Percentiles rank a stretch among this genome's conserved stretches.
Conservation (phyloP, 2,329 filamentous ascomycete genomes). For the Ceratocystis alfenasii region DNA sequence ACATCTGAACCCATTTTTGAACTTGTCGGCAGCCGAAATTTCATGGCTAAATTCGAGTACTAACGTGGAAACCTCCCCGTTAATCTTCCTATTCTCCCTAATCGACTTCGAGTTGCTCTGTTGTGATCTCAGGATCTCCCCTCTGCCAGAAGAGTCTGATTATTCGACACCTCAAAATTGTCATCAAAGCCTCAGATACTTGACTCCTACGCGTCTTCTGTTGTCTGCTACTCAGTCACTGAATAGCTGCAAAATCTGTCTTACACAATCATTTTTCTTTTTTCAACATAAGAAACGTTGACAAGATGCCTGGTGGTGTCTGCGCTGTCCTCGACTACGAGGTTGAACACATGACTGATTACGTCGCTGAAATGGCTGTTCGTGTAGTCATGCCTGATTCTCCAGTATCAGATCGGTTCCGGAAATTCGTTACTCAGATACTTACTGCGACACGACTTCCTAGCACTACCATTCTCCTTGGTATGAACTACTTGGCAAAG, state of each 20-base stretch:
- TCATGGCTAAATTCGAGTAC: conserved; percentile 14
- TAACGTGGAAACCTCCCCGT: conserved; percentile 10
- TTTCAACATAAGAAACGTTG: conserved; percentile 23
- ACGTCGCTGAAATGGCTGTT: conserved; percentile 77
- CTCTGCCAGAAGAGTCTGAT: not conserved
- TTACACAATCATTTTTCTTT: not conserved
- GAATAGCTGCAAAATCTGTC: not conserved
- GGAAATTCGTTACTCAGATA: conserved; percentile 85
- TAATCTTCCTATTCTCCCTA: not conserved
- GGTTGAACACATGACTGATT: conserved; percentile 91
- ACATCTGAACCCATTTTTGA: not conserved
- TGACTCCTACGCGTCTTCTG: not conserved
- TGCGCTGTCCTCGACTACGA: conserved; percentile 93
- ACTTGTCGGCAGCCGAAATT: conserved; percentile 8
- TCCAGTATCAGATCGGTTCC: conserved; percentile 57
- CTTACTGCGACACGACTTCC: conserved; percentile 81
- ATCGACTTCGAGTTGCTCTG: not conserved
- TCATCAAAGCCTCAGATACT: not conserved
- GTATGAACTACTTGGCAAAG: conserved; percentile 78
- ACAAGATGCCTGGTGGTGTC: conserved; percentile 65
- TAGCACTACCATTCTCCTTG: conserved; percentile 80
- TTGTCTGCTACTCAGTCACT: not conserved
- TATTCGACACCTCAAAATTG: not conserved
- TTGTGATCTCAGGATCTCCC: not conserved
- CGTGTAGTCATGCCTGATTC: conserved; percentile 44